Percentiles rank a stretch among this genome's conserved stretches.
phyloP scores from a whole-genome alignment of 129 eudicot species.

The Flaveria brownii region DNA sequence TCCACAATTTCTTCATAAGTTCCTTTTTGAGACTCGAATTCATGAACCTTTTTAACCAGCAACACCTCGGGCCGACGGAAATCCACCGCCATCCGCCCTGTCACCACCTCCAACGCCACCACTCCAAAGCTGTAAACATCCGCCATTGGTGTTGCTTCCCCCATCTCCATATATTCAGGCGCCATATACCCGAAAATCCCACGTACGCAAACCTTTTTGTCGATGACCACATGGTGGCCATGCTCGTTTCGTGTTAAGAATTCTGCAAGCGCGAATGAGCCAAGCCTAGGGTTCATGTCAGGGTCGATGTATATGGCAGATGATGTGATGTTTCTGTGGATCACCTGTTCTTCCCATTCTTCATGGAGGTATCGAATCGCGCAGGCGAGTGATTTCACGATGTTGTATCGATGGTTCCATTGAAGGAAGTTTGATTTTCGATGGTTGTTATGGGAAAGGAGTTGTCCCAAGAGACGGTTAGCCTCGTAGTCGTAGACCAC shows the following conservation, averaged over 20 bases:
- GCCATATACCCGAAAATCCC: conserved; percentile 95
- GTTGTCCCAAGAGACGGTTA: conserved; percentile 59
- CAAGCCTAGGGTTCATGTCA: conserved; percentile 85
- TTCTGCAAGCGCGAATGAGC: conserved; percentile 78
- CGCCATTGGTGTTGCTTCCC: conserved; percentile 76
- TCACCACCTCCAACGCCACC: conserved; percentile 79
- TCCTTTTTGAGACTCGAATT: conserved; percentile 44
- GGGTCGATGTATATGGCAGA: conserved; percentile 66
- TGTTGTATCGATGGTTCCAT: conserved; percentile 77
- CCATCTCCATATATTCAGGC: conserved; percentile 77
- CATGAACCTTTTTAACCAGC: conserved; percentile 55
- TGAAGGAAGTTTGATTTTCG: conserved; percentile 30
- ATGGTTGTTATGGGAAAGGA: conserved; percentile 51
- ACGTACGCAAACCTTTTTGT: conserved; percentile 49
- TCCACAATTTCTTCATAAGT: conserved; percentile 58
- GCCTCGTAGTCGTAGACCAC: conserved; percentile 74
- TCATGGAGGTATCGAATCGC: conserved; percentile 89
- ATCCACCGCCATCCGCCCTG: conserved; percentile 82
- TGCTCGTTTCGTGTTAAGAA: conserved; percentile 72
- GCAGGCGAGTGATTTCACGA: conserved; percentile 81
- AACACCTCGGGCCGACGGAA: conserved; percentile 62
- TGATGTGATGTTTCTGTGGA: conserved; percentile 78
- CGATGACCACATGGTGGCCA: conserved; percentile 45
- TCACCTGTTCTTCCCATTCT: conserved; percentile 96
- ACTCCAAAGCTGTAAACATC: conserved; percentile 93